A percentile compares a stretch with the other conserved stretches of the same genome.
Conservation (phyloP, 2,329 filamentous ascomycete genomes). For the Phaeomoniella chlamydospora region DNA sequence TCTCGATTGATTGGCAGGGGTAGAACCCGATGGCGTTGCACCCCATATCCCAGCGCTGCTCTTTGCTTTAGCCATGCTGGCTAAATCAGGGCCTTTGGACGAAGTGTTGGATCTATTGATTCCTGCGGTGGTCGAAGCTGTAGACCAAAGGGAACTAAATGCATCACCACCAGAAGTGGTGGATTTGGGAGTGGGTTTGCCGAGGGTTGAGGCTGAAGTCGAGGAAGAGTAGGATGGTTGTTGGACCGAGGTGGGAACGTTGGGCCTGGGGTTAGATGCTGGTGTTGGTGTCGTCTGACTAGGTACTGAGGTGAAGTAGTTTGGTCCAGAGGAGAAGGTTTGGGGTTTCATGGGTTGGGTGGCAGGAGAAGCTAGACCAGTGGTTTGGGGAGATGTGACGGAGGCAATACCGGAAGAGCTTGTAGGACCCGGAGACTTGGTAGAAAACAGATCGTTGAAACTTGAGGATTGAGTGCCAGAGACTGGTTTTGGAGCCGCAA, state of each 20-base stretch:
- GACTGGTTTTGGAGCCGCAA: constrained; percentile 70
- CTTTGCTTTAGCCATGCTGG: constrained; percentile 96
- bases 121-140: constrained; percentile 52
- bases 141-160: constrained; percentile 72
- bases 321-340: constrained; percentile 47
- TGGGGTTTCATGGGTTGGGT: constrained; percentile 37
- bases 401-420: constrained; percentile 42
- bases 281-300: constrained; percentile 23
- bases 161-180: constrained; percentile 54
- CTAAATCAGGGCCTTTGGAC: constrained; percentile 62
- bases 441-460: constrained; percentile 63
- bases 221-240: constrained; percentile 17
- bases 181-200: constrained; percentile 34
- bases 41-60: constrained; percentile 92
- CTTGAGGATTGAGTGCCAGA: constrained; percentile 70
- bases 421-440: constrained; percentile 68
- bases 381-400: constrained; percentile 33
- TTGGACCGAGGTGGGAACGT: constrained; percentile 5
- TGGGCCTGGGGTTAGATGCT: constrained; percentile 16
- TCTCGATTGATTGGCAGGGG: constrained; percentile 31
- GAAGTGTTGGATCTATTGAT: constrained; percentile 46
- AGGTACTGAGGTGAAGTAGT: constrained; percentile 81
- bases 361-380: constrained; percentile 25
- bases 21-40: constrained; percentile 37
- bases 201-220: constrained; percentile 22